phyloP scores from a whole-genome alignment of 148 eudicot species.

The Polygonum maritimum region DNA sequence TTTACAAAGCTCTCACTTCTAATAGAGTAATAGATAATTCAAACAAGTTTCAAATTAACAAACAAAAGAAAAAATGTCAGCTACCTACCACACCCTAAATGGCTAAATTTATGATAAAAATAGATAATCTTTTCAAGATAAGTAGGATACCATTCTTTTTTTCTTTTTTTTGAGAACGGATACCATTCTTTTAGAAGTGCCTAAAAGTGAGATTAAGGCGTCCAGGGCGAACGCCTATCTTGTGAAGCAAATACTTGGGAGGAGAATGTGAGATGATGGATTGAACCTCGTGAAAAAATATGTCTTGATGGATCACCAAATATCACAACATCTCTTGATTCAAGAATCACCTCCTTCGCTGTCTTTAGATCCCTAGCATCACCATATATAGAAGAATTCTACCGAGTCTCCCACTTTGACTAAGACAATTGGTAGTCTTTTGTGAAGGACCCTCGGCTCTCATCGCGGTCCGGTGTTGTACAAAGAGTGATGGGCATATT shows the following conservation, averaged over 20 bases:
- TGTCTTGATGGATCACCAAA: slow-evolving; percentile 59
- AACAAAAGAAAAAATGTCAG: too few relatives aligned
- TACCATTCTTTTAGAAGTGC: slow-evolving; percentile 23
- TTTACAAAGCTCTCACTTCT: too few relatives aligned
- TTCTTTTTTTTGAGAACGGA: too few relatives aligned
- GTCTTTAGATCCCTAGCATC: slow-evolving; percentile 25
- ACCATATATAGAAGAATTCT: slow-evolving; percentile 55
- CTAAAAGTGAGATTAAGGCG: slow-evolving; percentile 67
- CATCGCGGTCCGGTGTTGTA: slow-evolving; percentile 48
- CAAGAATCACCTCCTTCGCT: slow-evolving; percentile 26
- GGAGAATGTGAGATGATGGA: slow-evolving; percentile 37
- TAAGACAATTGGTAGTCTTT: slow-evolving; percentile 51
- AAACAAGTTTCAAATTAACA: too few relatives aligned
- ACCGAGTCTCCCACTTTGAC: slow-evolving; percentile 54
- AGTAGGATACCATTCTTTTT: too few relatives aligned
- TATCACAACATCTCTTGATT: slow-evolving; percentile 64
- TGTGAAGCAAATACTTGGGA: slow-evolving; percentile 27
- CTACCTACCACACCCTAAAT: too few relatives aligned
- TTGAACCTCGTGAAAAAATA: slow-evolving; percentile 48
- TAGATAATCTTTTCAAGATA: too few relatives aligned
- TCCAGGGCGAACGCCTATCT: slow-evolving; percentile 35
- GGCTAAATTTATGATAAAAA: too few relatives aligned
- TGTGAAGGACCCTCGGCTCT: slow-evolving; percentile 33
- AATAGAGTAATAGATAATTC: too few relatives aligned
- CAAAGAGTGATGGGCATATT: background rate